These are phyloP conservation scores for Isabelozyma pseudorhagii DNA, from an alignment of 805 yeast genomes.

Conservation along the genomic window DNA sequence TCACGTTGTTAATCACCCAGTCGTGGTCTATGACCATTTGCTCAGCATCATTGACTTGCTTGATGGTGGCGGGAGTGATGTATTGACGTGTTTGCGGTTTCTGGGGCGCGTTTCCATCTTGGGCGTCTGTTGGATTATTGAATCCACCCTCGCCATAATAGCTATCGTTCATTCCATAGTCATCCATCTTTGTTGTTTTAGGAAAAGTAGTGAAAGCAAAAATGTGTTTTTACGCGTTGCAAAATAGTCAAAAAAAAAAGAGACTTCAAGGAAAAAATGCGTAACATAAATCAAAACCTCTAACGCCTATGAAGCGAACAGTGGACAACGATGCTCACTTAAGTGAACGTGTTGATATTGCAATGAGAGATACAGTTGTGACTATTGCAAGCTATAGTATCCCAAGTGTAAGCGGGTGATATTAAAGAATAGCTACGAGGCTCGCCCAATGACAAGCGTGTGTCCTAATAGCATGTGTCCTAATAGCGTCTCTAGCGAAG, in stretches of 20 bases:
- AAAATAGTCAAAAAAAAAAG: not conserved
- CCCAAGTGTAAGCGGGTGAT: too few species aligned
- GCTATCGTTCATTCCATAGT: not conserved
- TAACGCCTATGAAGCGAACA: too few species aligned
- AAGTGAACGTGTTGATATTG: too few species aligned
- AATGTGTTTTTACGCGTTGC: not conserved
- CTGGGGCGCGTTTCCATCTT: constrained; percentile 18
- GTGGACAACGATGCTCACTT: too few species aligned
- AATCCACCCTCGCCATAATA: constrained; percentile 23
- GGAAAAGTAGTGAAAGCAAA: not conserved
- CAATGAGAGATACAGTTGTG: too few species aligned
- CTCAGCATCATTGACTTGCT: constrained; percentile 61
- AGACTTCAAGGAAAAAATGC: not conserved
- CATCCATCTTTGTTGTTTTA: not conserved
- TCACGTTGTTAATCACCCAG: constrained; percentile 55
- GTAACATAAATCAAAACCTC: not conserved
- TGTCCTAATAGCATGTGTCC: too few species aligned
- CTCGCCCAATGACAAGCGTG: too few species aligned
- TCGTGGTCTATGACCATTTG: constrained; percentile 69
- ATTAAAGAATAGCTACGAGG: too few species aligned
- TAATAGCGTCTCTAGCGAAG: too few species aligned
- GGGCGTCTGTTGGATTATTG: constrained; percentile 10
- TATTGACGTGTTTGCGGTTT: constrained; percentile 21
- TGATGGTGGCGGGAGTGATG: constrained; percentile 66
- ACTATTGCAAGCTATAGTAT: too few species aligned